Conservation (phyloP, 2,329 filamentous ascomycete species). For the Alternaria viburni region DNA sequence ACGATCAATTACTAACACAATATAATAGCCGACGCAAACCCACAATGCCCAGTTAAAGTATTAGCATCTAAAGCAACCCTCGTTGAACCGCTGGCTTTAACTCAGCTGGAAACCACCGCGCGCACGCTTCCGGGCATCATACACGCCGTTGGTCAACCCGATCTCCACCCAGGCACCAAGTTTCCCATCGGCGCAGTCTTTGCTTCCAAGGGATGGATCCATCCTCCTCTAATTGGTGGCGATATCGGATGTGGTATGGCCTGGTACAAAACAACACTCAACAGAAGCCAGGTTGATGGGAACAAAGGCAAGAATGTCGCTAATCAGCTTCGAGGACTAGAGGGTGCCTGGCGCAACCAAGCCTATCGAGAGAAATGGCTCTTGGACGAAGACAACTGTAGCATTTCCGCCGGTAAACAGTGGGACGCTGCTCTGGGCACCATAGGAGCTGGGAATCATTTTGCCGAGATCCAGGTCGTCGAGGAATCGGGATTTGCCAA, state of each 20-base stretch:
- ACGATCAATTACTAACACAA: conserved; percentile 1
- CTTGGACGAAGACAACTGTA: conserved; percentile 12
- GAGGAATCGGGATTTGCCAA: conserved; percentile 26
- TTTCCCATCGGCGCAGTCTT: conserved; percentile 50
- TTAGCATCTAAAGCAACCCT: conserved; percentile 34
- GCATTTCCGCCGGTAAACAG: conserved; percentile 35
- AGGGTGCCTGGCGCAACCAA: conserved; percentile 42
- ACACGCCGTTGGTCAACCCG: conserved; percentile 44
- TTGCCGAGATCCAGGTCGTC: conserved; percentile 49
- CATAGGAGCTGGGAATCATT: conserved; percentile 49
- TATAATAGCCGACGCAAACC: conserved; percentile 23
- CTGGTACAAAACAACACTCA: conserved; percentile 45
- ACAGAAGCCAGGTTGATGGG: conserved; percentile 40
- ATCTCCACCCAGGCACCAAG: conserved; percentile 47
- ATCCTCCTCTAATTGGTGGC: conserved; percentile 48
- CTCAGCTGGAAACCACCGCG: conserved; percentile 41
- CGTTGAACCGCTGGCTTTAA: conserved; percentile 38
- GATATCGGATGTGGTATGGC: conserved; percentile 52
- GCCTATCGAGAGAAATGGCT: conserved; percentile 41
- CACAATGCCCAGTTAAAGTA: conserved; percentile 23
- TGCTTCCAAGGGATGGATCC: conserved; percentile 43
- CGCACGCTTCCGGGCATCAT: conserved; percentile 44
- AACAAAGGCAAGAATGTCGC: conserved; percentile 44
- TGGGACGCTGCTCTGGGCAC: conserved; percentile 46
- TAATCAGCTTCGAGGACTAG: conserved; percentile 44